phyloP scores from a whole-genome alignment of 73 alveolate genomes.

The Urostyla sp. region DNA sequence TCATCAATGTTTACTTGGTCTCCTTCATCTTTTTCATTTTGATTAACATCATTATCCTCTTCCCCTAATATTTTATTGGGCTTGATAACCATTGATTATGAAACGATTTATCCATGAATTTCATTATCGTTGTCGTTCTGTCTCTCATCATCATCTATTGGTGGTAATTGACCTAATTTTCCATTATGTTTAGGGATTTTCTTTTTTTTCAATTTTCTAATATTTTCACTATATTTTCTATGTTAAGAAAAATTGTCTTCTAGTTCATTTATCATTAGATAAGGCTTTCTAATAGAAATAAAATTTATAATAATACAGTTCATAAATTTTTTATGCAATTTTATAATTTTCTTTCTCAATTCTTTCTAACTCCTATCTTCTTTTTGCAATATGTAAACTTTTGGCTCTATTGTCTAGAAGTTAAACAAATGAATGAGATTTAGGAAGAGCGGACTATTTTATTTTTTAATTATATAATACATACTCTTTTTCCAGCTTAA shows the following conservation, averaged over 20 bases:
- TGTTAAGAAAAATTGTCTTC: constrained; percentile 17
- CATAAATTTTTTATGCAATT: constrained; percentile 58
- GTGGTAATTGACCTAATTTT: constrained; percentile 27
- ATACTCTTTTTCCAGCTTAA: constrained; percentile 64
- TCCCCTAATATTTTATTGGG: background rate
- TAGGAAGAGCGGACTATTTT: constrained; percentile 33
- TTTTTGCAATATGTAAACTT: constrained; percentile 48
- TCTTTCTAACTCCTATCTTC: constrained; percentile 48
- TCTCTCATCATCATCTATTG: background rate
- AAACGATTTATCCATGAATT: no score
- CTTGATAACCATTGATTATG: no score
- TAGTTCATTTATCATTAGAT: constrained; percentile 1
- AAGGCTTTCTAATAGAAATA: constrained; percentile 15
- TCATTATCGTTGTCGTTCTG: no score
- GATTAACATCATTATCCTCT: background rate
- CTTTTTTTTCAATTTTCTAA: background rate
- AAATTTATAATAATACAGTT: constrained; percentile 17
- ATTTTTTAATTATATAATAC: background rate
- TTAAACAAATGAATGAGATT: background rate
- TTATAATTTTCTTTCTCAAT: constrained; percentile 64
- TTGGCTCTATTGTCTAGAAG: constrained; percentile 25
- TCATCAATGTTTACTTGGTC: no score
- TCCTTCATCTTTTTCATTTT: background rate
- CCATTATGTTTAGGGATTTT: background rate
- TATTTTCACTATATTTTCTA: background rate